These are phyloP conservation scores for Neocucurbitaria cava DNA, from an alignment of 2,329 filamentous ascomycete genomes.

Conservation along the genomic window DNA sequence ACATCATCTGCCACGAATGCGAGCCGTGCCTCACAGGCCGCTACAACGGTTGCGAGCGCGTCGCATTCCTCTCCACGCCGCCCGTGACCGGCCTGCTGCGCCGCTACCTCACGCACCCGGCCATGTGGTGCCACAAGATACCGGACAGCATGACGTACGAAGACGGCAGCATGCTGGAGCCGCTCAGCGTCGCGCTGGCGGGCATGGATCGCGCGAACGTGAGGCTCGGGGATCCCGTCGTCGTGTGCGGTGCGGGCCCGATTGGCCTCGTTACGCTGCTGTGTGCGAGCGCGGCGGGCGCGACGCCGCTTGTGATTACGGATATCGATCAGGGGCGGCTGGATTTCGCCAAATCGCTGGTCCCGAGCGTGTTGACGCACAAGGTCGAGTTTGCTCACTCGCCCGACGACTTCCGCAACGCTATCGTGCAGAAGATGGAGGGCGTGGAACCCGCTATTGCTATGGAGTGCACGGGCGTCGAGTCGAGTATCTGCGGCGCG, in stretches of 20 bases:
- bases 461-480: conserved; percentile 94
- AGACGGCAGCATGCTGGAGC: conserved; percentile 89
- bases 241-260: conserved; percentile 91
- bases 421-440: conserved; percentile 70
- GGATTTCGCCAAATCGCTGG: conserved; percentile 82
- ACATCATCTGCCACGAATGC: conserved; percentile 89
- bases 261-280: conserved; percentile 90
- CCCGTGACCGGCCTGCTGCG: conserved; percentile 86
- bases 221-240: conserved; percentile 81
- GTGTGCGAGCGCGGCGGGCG: conserved; percentile 81
- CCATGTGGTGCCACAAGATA: conserved; percentile 96
- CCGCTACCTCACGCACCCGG: conserved; percentile 93
- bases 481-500: conserved; percentile 83
- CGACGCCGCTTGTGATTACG: conserved; percentile 89
- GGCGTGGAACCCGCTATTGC: conserved; percentile 81
- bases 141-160: conserved; percentile 85
- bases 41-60: conserved; percentile 91
- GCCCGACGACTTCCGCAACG: conserved; percentile 73
- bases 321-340: conserved; percentile 90
- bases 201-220: conserved; percentile 84
- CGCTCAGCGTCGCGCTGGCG: conserved; percentile 85
- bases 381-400: conserved; percentile 70
- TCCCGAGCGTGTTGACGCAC: conserved; percentile 80
- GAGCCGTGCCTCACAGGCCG: conserved; percentile 89
- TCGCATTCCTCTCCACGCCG: conserved; percentile 88